Evolutionary conservation across 805 yeast species (phyloP).

Genomic region (Hanseniaspora guilliermondii): DNA sequence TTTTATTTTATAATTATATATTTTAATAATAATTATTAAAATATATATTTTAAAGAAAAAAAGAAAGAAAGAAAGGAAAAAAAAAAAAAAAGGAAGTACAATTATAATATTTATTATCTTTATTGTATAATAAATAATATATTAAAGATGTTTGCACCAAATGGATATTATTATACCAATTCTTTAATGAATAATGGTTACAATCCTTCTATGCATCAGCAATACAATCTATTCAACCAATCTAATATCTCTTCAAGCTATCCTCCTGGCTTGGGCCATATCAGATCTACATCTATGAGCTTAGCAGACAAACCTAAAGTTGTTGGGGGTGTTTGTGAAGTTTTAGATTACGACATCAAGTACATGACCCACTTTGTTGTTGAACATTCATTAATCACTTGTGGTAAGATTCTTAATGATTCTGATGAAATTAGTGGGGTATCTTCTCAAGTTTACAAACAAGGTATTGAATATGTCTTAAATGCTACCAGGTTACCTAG

Average conservation of each 20-base stretch:
- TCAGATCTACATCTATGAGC: slow-evolving; percentile 8
- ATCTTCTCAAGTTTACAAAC: slow-evolving; percentile 34
- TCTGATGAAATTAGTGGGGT: slow-evolving; percentile 12
- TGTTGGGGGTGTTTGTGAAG: slow-evolving; percentile 63
- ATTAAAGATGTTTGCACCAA: slow-evolving; percentile 7
- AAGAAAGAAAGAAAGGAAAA: too few species aligned
- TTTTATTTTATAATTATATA: too few species aligned
- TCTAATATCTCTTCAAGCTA: slow-evolving; percentile 8
- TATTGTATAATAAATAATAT: background rate
- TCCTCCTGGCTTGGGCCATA: slow-evolving; percentile 7
- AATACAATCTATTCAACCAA: slow-evolving; percentile 9
- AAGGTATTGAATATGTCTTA: slow-evolving; percentile 53
- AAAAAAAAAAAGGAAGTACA: too few species aligned
- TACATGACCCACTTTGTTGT: slow-evolving; percentile 71
- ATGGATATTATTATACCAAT: slow-evolving; percentile 6
- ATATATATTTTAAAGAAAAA: too few species aligned
- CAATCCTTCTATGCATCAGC: background rate
- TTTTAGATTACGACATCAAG: slow-evolving; percentile 65
- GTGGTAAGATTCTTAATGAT: slow-evolving; percentile 36
- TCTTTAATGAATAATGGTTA: slow-evolving; percentile 2
- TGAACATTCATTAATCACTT: slow-evolving; percentile 57
- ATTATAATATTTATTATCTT: too few species aligned
- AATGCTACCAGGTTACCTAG: slow-evolving; percentile 81
- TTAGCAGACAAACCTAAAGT: slow-evolving; percentile 17
- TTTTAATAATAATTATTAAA: too few species aligned